Evolutionary conservation across 192 early-diverging fungal genomes (phyloP).

Genomic region (Coemansia sp.): DNA sequence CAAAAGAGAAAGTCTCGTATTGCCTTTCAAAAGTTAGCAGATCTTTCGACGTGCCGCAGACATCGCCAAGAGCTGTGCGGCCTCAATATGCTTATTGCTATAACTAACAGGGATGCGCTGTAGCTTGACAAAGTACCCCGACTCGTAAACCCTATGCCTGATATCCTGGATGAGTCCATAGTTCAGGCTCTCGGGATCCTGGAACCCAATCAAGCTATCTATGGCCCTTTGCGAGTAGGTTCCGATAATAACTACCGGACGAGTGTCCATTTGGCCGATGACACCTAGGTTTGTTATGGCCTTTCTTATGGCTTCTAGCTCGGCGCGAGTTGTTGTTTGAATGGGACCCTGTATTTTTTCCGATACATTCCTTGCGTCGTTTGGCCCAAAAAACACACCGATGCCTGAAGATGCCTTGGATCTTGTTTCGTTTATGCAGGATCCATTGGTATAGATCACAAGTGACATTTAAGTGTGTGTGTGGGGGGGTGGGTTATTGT

Average conservation of each 20-base stretch:
- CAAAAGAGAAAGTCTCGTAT: no score
- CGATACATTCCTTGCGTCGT: slow-evolving; percentile 12
- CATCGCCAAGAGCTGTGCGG: slow-evolving; percentile 3
- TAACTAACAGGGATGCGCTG: not conserved
- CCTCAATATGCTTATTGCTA: slow-evolving; percentile 3
- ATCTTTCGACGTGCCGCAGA: not conserved
- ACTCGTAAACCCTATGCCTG: not conserved
- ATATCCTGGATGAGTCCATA: slow-evolving; percentile 1
- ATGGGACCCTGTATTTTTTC: not conserved
- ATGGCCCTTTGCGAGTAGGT: not conserved
- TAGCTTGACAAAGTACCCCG: slow-evolving; percentile 5
- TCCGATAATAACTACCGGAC: not conserved
- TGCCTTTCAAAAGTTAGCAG: no score
- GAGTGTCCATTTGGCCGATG: not conserved
- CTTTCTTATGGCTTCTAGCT: slow-evolving; percentile 10
- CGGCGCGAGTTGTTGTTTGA: slow-evolving; percentile 10
- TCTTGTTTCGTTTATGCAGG: slow-evolving; percentile 62
- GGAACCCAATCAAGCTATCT: slow-evolving; percentile 1
- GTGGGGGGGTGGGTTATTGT: not conserved
- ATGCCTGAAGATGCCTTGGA: slow-evolving; percentile 5
- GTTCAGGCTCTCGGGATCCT: not conserved
- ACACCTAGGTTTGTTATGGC: not conserved
- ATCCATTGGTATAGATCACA: slow-evolving; percentile 71
- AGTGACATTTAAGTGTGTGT: slow-evolving; percentile 2
- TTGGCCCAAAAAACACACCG: slow-evolving; percentile 14